Base-by-base conservation (phyloP, 345 rosid species). In the Bruguiera gymnorhiza region DNA sequence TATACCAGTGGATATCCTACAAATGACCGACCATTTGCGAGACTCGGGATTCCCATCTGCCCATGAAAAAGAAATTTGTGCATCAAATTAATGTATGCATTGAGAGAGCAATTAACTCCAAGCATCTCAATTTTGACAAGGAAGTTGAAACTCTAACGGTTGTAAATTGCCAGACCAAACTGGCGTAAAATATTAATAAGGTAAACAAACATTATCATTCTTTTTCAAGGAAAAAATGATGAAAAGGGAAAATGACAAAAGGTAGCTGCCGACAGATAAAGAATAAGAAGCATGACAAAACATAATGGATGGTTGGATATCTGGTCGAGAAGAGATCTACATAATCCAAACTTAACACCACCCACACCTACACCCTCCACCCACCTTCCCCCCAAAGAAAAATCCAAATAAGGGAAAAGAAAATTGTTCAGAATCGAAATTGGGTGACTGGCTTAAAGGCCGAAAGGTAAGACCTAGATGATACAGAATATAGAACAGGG, bases 1-100 rank as follows among this genome's bases (percentile, higher is more conserved):
- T 79, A 91, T 80, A 55, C 89, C 94, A 37, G 73, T 62, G 6
- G 91, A 83, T 69, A 91, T 88, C 56, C 76, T 76, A 37, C 78
- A 67, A 59, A 94, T 83, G 75, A 82, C 69, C 31, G 65, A 70
- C 97, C 96, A 89, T 73, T 80, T 84, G 57, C 68, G 81, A 39
- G 83, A 79, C 65, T 86, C 95, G 4, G 68, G 80, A 62, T 71
- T 83, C 59, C 86, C 87, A 79, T 86, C 97, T 89, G 83, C 66
- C 30, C 73, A 76, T 53, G 26, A 54, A 43, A 62, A 66, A 75
- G 66, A 66, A 46, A 18, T 24, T 29, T 21, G 48, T 54, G 0
- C 29, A 55, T 26, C 60, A 55, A 55, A 43, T 43, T 43, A 55
- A 23, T 21, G 31, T 6, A 43, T 11, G 52, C 30, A 21, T 0